These are phyloP conservation scores for Aspergillus amoenus DNA, from an alignment of 2,329 filamentous ascomycete genomes.

Conservation along the genomic window DNA sequence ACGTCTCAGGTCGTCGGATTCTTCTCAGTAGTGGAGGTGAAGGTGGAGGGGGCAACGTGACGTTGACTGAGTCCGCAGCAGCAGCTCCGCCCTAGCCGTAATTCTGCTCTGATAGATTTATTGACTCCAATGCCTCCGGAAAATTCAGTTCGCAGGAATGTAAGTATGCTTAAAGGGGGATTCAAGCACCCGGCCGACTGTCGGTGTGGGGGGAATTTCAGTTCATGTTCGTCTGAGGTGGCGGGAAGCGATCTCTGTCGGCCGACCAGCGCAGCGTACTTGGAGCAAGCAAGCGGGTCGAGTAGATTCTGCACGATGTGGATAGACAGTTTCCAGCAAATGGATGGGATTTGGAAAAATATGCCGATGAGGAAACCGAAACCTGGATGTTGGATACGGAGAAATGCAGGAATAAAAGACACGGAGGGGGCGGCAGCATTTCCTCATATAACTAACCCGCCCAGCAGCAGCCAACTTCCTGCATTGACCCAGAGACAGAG, in stretches of 20 bases:
- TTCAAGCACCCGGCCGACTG: neutral
- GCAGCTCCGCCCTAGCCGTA: constrained; percentile 2
- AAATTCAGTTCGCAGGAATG: neutral
- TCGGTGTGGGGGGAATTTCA: neutral
- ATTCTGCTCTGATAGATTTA: neutral
- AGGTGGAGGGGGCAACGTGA: constrained; percentile 30
- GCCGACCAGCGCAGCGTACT: neutral
- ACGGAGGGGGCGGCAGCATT: neutral
- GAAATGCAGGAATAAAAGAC: neutral
- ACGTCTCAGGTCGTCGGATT: constrained; percentile 5
- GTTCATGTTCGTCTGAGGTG: constrained; percentile 6
- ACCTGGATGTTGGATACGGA: neutral
- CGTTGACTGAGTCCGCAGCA: constrained; percentile 33
- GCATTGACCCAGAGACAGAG: no score
- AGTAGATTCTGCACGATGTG: neutral
- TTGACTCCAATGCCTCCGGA: neutral
- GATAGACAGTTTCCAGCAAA: no score
- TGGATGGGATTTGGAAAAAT: neutral
- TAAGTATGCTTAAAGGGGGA: neutral
- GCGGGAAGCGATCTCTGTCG: neutral
- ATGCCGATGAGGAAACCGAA: neutral
- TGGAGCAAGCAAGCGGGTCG: neutral
- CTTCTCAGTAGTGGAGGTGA: constrained; percentile 14
- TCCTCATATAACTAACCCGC: neutral
- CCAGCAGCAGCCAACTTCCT: neutral